These are phyloP conservation scores for Alternaria arborescens DNA, from an alignment of 2,329 filamentous ascomycete genomes.

Conservation along the genomic window DNA sequence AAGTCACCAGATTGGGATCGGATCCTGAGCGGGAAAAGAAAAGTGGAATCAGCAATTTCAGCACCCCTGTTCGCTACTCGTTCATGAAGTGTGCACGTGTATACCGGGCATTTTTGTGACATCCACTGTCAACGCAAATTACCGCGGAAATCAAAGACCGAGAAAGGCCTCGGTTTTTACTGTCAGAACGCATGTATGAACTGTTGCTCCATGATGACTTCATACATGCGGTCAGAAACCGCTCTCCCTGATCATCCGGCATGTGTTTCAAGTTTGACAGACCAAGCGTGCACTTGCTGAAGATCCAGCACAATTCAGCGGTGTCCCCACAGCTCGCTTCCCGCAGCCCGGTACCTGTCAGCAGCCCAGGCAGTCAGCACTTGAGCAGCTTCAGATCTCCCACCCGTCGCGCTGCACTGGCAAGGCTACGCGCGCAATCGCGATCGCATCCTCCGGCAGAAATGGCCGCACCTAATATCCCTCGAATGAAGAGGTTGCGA, in stretches of 20 bases:
- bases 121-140: background rate
- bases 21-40: background rate
- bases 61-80: constrained; percentile 5
- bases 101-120: background rate
- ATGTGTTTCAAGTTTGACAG: constrained; percentile 22
- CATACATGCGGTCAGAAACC: constrained; percentile 19
- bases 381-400: background rate
- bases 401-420: constrained; percentile 4
- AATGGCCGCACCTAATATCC: constrained; percentile 2
- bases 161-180: background rate
- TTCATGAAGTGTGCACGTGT: constrained; percentile 1
- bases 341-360: constrained; percentile 11
- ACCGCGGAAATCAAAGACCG: background rate
- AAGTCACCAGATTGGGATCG: background rate
- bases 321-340: constrained; percentile 7
- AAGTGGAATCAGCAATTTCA: constrained; percentile 19
- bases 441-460: constrained; percentile 7
- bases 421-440: constrained; percentile 7
- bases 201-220: constrained; percentile 15
- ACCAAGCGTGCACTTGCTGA: background rate
- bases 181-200: background rate
- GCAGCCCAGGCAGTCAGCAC: background rate
- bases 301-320: constrained; percentile 9
- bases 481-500: constrained; percentile 14
- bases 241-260: constrained; percentile 20